Conservation (phyloP, 2,329 filamentous ascomycete genomes). For the Colletotrichum eremochloae region DNA sequence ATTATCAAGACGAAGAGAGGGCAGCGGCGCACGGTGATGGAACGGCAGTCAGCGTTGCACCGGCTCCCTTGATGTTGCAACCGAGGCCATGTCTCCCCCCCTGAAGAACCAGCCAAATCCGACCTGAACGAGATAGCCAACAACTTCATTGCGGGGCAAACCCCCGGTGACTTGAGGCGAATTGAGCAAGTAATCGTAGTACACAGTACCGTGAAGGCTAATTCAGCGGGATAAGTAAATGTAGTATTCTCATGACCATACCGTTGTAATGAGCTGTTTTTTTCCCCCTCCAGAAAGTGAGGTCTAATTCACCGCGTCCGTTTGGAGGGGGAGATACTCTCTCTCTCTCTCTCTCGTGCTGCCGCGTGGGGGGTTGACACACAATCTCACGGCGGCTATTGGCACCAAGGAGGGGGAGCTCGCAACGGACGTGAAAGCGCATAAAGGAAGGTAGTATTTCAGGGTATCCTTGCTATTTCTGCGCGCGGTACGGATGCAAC, state of each 20-base stretch:
- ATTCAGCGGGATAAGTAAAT: conserved; percentile 37
- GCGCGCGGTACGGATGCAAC: conserved; percentile 8
- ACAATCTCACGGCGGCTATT: conserved; percentile 1
- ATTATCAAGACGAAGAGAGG: not conserved
- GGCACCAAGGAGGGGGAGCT: not conserved
- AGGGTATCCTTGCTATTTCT: conserved; percentile 4
- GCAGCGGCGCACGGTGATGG: not conserved
- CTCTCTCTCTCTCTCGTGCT: not conserved
- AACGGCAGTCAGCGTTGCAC: conserved; percentile 17
- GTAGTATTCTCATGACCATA: not conserved
- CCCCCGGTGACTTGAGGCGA: conserved; percentile 12
- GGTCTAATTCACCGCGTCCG: not conserved
- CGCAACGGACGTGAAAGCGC: conserved; percentile 8
- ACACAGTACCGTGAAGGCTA: not conserved
- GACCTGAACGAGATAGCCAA: not conserved
- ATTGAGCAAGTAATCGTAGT: conserved; percentile 35
- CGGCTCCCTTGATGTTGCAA: not conserved
- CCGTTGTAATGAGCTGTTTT: not conserved
- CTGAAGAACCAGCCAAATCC: not conserved
- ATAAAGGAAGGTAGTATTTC: conserved; percentile 38
- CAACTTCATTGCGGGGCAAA: conserved; percentile 21
- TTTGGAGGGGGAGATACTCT: not conserved
- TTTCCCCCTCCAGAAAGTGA: no score
- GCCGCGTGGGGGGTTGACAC: not conserved
- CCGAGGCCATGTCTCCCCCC: not conserved